Evolutionary conservation across 805 yeast species (phyloP).

Genomic region (Ogataea pini): DNA sequence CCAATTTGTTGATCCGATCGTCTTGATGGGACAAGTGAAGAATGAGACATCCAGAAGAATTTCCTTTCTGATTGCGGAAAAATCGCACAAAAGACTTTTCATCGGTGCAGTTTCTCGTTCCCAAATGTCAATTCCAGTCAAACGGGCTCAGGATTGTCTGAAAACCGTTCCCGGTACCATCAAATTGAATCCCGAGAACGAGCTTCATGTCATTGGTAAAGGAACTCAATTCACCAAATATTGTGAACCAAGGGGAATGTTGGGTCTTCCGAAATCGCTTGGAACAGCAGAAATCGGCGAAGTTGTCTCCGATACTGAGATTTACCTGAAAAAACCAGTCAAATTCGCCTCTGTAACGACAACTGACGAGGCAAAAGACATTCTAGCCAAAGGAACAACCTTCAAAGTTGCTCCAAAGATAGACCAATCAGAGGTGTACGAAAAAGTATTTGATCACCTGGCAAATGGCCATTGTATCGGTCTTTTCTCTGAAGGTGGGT

Average conservation of each 20-base stretch:
- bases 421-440: constrained; percentile 82
- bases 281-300: constrained; percentile 75
- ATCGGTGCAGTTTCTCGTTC: constrained; percentile 77
- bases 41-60: constrained; percentile 47
- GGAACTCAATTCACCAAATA: constrained; percentile 67
- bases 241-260: constrained; percentile 62
- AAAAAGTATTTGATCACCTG: constrained; percentile 80
- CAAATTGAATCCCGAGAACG: constrained; percentile 48
- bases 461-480: constrained; percentile 82
- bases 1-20: constrained; percentile 76
- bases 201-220: constrained; percentile 53
- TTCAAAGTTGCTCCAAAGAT: constrained; percentile 80
- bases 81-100: constrained; percentile 48
- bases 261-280: constrained; percentile 74
- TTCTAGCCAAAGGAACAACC: constrained; percentile 51
- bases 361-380: constrained; percentile 38
- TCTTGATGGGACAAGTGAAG: constrained; percentile 78
- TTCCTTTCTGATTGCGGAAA: constrained; percentile 55
- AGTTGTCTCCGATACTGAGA: constrained; percentile 69
- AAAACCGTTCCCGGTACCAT: constrained; percentile 67
- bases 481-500: constrained; percentile 97
- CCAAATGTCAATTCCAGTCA: constrained; percentile 86
- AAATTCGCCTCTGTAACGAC: constrained; percentile 40
- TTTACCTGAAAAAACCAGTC: constrained; percentile 71
- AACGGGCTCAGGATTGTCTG: constrained; percentile 87